phyloP scores from a whole-genome alignment of 495 filamentous ascomycete species.

The Aspergillus bridgeri region DNA sequence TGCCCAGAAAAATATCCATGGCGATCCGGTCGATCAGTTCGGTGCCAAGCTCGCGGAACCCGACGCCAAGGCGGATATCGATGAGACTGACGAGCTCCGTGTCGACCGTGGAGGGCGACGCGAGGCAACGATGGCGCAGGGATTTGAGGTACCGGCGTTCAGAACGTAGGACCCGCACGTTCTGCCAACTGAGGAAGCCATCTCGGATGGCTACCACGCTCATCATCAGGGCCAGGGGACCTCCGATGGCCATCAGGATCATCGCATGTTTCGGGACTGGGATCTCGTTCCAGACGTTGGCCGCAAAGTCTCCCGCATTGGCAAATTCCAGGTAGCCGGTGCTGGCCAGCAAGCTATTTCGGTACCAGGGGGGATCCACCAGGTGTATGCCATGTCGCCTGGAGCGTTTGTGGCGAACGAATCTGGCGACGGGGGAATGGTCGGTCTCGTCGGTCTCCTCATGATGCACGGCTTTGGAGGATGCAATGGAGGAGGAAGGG shows the following conservation, averaged over 20 bases:
- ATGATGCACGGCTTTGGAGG: neutral
- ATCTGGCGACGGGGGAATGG: slow-evolving; percentile 14
- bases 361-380: slow-evolving; percentile 32
- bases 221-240: slow-evolving; percentile 42
- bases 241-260: slow-evolving; percentile 49
- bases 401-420: slow-evolving; percentile 15
- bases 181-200: slow-evolving; percentile 38
- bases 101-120: slow-evolving; percentile 13
- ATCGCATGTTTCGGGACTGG: slow-evolving; percentile 44
- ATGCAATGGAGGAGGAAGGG: neutral
- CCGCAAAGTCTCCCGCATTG: slow-evolving; percentile 52
- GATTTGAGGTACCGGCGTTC: slow-evolving; percentile 34
- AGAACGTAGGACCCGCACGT: slow-evolving; percentile 36
- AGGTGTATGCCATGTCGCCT: slow-evolving; percentile 19
- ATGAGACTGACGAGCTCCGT: slow-evolving; percentile 16
- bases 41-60: slow-evolving; percentile 40
- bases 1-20: slow-evolving; percentile 47
- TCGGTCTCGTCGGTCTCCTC: slow-evolving; percentile 5
- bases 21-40: slow-evolving; percentile 46
- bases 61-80: slow-evolving; percentile 35
- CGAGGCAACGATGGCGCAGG: slow-evolving; percentile 8
- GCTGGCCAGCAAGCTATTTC: slow-evolving; percentile 45
- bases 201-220: slow-evolving; percentile 42
- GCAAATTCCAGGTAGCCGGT: slow-evolving; percentile 50
- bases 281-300: slow-evolving; percentile 51